These are phyloP conservation scores for Russula virescens DNA, from an alignment of 768 basidiomycete species.

Conservation along the genomic window DNA sequence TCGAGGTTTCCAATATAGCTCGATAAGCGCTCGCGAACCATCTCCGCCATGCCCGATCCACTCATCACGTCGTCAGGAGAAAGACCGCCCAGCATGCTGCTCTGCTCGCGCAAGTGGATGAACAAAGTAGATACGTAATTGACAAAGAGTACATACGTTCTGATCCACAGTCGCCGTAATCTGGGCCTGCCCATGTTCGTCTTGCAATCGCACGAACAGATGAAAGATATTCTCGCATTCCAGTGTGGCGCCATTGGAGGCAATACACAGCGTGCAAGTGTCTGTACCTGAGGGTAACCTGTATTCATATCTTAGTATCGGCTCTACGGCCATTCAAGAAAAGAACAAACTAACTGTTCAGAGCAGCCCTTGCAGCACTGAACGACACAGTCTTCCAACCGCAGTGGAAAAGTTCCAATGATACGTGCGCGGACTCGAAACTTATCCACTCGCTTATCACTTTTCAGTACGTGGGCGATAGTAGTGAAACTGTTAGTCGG, in stretches of 20 bases:
- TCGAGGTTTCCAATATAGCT: slow-evolving; percentile 21
- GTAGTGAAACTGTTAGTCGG: slow-evolving; percentile 9
- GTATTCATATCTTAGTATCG: background rate
- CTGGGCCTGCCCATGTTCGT: slow-evolving; percentile 11
- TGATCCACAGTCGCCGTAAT: slow-evolving; percentile 19
- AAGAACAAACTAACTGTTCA: slow-evolving; percentile 4
- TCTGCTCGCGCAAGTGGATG: slow-evolving; percentile 4
- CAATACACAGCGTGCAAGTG: slow-evolving; percentile 7
- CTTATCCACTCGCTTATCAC: background rate
- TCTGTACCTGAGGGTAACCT: slow-evolving; percentile 9
- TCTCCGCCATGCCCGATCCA: background rate
- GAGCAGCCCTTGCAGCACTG: slow-evolving; percentile 16
- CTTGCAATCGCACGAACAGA: slow-evolving; percentile 21
- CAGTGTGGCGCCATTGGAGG: background rate
- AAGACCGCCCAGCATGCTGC: slow-evolving; percentile 10
- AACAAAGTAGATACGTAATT: background rate
- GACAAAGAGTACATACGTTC: slow-evolving; percentile 8
- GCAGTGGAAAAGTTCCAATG: slow-evolving; percentile 18
- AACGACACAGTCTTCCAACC: slow-evolving; percentile 16
- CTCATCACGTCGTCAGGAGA: slow-evolving; percentile 6
- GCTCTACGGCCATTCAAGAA: no score
- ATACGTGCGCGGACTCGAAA: slow-evolving; percentile 22
- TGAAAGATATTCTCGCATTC: slow-evolving; percentile 12
- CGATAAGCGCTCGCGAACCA: slow-evolving; percentile 14
- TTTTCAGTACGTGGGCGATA: slow-evolving; percentile 11